phyloP scores from a whole-genome alignment of 176 grass and related monocot species.

The Metroxylon sagu region DNA sequence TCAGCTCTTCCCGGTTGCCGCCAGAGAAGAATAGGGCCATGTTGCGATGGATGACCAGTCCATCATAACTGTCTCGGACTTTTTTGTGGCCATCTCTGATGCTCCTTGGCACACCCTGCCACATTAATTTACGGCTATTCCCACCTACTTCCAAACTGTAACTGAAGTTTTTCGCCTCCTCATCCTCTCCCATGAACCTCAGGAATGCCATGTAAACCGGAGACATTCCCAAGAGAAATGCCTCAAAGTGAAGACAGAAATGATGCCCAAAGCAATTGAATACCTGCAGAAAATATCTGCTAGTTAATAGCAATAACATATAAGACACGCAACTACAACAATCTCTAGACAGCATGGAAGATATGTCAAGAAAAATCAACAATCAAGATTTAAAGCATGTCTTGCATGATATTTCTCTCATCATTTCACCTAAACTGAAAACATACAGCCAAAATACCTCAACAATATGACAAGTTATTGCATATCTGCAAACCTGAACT shows the following conservation, averaged over 20 bases:
- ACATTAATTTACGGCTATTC: conserved; percentile 1
- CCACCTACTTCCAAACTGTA: conserved; percentile 3
- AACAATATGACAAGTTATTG: too few species aligned
- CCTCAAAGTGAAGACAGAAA: conserved; percentile 5
- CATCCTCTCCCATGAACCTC: conserved; percentile 9
- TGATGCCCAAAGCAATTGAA: conserved; percentile 7
- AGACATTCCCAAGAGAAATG: background rate
- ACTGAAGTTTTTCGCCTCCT: conserved; percentile 7
- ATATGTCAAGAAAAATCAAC: too few species aligned
- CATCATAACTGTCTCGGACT: conserved; percentile 1
- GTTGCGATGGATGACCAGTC: background rate
- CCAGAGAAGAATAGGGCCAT: conserved; percentile 3
- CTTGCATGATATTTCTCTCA: too few species aligned
- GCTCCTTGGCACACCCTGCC: conserved; percentile 7
- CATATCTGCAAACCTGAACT: too few species aligned
- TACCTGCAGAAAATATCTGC: background rate
- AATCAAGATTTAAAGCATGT: too few species aligned
- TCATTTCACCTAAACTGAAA: too few species aligned
- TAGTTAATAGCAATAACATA: too few species aligned
- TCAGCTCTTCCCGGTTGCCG: background rate
- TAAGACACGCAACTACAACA: too few species aligned
- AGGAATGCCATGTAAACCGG: conserved; percentile 8
- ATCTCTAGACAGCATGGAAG: too few species aligned
- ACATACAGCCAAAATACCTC: too few species aligned
- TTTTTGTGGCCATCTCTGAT: conserved; percentile 6